Evolutionary conservation across 2,329 filamentous ascomycete genomes (phyloP).

Genomic region (Tolypocladium inflatum): DNA sequence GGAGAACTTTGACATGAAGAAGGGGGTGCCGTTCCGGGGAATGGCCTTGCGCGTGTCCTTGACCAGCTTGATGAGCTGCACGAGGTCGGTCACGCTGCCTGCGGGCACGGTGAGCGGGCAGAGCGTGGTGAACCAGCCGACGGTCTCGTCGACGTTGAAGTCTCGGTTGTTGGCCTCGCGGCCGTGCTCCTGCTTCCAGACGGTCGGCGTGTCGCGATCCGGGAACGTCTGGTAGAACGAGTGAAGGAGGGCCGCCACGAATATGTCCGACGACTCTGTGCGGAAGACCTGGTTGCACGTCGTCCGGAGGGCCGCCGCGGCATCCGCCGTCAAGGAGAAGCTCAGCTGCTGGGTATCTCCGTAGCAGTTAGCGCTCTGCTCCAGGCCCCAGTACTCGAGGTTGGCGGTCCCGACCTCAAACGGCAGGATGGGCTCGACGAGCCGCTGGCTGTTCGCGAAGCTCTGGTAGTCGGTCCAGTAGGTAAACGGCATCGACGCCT

Average conservation of each 20-base stretch:
- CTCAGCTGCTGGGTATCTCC: conserved; percentile 29
- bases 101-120: conserved; percentile 38
- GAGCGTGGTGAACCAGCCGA: conserved; percentile 52
- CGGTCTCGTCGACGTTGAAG: conserved; percentile 44
- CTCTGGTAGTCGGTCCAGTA: conserved; percentile 39
- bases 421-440: conserved; percentile 22
- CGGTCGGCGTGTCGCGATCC: conserved; percentile 37
- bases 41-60: conserved; percentile 41
- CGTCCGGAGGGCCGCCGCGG: conserved; percentile 31
- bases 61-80: conserved; percentile 40
- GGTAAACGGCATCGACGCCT: conserved; percentile 35
- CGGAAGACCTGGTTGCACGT: conserved; percentile 35
- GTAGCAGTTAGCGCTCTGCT: conserved; percentile 29
- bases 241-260: conserved; percentile 42
- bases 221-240: conserved; percentile 47
- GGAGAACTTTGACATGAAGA: conserved; percentile 38
- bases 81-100: conserved; percentile 35
- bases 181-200: conserved; percentile 47
- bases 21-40: conserved; percentile 33
- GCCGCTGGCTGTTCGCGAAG: conserved; percentile 21
- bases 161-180: conserved; percentile 32
- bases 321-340: conserved; percentile 33
- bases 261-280: conserved; percentile 43
- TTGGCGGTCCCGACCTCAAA: conserved; percentile 30
- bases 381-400: conserved; percentile 38